These are phyloP conservation scores for Globisporangium polare DNA, from an alignment of 352 stramenopile species.

Conservation along the genomic window DNA sequence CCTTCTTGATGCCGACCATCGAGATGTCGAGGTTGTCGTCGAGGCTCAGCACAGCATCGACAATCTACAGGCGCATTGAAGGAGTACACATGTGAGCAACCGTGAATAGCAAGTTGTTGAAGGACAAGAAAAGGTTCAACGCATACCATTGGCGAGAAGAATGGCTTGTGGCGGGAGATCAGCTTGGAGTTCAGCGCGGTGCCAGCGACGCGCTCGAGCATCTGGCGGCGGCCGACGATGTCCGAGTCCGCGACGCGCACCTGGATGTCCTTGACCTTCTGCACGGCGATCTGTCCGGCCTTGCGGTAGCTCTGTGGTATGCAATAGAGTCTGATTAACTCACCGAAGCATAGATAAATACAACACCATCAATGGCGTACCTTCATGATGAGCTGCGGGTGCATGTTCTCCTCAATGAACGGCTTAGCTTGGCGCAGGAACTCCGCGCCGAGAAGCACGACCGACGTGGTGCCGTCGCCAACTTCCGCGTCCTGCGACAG, in stretches of 20 bases:
- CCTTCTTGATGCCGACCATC: constrained; percentile 98
- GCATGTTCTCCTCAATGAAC: constrained; percentile 98
- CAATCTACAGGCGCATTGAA: constrained; percentile 55
- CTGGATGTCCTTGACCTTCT: constrained; percentile 84
- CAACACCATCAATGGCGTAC: no score
- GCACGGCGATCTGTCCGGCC: constrained; percentile 75
- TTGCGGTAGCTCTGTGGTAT: constrained; percentile 70
- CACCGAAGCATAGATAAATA: no score
- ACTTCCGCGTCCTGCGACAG: constrained; percentile 89
- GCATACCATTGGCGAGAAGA: constrained; percentile 96
- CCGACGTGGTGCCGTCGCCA: constrained; percentile 95
- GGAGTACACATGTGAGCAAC: neutral
- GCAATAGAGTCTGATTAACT: neutral
- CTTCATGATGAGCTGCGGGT: constrained; percentile 91
- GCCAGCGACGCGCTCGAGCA: constrained; percentile 91
- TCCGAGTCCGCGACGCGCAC: constrained; percentile 82
- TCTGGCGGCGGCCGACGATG: constrained; percentile 69
- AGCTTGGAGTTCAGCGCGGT: constrained; percentile 99
- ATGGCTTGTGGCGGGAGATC: constrained; percentile 95
- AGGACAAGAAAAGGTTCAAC: neutral
- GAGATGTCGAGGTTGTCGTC: constrained; percentile 85
- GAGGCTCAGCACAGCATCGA: constrained; percentile 94
- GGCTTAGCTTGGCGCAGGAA: constrained; percentile 97
- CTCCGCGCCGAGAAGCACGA: constrained; percentile 96
- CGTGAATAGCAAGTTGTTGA: neutral